Percentiles rank a stretch among this genome's conserved stretches.
phyloP scores from a whole-genome alignment of 768 basidiomycete genomes.

The Lentinula guzmanii region DNA sequence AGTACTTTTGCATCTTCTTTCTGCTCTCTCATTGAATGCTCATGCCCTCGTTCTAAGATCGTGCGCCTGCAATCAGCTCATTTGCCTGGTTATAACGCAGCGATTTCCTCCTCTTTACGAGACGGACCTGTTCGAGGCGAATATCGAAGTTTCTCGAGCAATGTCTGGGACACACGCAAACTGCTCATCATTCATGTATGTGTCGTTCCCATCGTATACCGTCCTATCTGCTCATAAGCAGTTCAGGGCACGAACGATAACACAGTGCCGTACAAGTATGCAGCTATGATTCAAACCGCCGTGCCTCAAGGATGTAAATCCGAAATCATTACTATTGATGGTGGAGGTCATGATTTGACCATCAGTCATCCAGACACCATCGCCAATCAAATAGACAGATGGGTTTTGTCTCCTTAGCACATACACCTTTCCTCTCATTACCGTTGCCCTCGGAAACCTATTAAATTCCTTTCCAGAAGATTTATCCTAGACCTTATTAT shows the following conservation, averaged over 20 bases:
- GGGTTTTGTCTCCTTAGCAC: background rate
- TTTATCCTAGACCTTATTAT: background rate
- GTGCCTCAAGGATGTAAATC: slow-evolving; percentile 32
- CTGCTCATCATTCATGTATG: slow-evolving; percentile 65
- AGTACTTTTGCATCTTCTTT: slow-evolving; percentile 17
- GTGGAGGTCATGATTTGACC: slow-evolving; percentile 48
- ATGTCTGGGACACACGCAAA: slow-evolving; percentile 39
- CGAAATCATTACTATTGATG: slow-evolving; percentile 41
- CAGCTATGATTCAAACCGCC: slow-evolving; percentile 37
- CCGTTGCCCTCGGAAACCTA: background rate
- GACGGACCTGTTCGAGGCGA: slow-evolving; percentile 69
- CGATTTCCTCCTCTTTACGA: slow-evolving; percentile 69
- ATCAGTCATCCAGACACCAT: slow-evolving; percentile 29
- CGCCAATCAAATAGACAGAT: slow-evolving; percentile 1
- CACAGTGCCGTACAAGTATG: slow-evolving; percentile 51
- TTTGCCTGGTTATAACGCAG: slow-evolving; percentile 67
- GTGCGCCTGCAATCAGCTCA: slow-evolving; percentile 76
- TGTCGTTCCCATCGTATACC: slow-evolving; percentile 1
- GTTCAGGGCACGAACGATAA: slow-evolving; percentile 52
- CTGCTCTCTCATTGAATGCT: background rate
- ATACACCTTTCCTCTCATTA: background rate
- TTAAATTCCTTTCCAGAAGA: background rate
- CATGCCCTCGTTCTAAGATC: slow-evolving; percentile 33
- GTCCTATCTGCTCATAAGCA: background rate
- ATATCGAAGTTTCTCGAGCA: slow-evolving; percentile 42